Evolutionary conservation across 129 eudicot genomes (phyloP), one percentile per base, ranked within the genome.

Genomic region (Ambrosia artemisiifolia): DNA sequence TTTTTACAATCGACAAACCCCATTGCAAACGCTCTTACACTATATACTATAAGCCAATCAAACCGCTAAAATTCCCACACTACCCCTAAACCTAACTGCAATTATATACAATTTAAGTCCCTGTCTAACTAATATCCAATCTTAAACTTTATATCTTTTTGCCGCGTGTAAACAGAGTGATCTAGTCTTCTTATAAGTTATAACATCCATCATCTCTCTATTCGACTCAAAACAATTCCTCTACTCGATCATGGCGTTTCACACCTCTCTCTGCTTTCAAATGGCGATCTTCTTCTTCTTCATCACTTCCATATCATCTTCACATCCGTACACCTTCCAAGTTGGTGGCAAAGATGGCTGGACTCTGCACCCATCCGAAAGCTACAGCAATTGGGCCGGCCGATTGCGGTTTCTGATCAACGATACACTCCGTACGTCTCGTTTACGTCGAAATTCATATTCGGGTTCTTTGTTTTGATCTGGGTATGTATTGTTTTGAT

Each of bases 351-450:
- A 49, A 16, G 28, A 69, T 34, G 84, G 84, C 38, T 80, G 84
- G 84, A 80, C 72, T 38, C 16, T 54, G 10, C 56, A 69, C 72
- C 84, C 84, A 13, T 33, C 77, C 0, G 80, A 80, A 35, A 65
- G 0, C 47, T 75, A 75, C 73, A 20, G 13, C 53, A 34, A 2
- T 13, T 80, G 84, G 84, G 30, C 80, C 1, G 63, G 69, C 18
- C 53, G 80, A 68, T 30, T 80, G 68, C 40, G 84, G 44, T 80
- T 80, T 65, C 24, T 65, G 36, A 62, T 80, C 24, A 75, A 80
- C 28, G 84, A 80, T 56, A 69, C 80, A 20, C 78, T 80, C n/a
- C 80, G 84, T 80, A 80, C 17, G 80, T 71, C 32, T 56, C n/a
- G 1, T 59, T 24, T 3, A 11, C 11, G 28, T 47, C 5, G 2